A percentile compares a stretch with the other conserved stretches of the same genome.
Conservation (phyloP, 2,329 filamentous ascomycete genomes). For the Ophiostoma sp. region DNA sequence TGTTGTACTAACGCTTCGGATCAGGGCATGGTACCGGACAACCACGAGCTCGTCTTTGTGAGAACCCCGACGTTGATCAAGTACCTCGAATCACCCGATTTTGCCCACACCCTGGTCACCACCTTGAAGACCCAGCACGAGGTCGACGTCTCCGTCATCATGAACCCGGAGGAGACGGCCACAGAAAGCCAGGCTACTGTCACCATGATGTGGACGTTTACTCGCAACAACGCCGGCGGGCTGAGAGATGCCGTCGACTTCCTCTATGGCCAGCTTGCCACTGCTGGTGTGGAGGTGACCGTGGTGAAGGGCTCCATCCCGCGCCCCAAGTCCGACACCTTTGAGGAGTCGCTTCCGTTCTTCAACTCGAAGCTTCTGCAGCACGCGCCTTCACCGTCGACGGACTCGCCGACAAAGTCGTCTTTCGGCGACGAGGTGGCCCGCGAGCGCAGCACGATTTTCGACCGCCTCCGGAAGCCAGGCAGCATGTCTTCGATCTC, state of each 20-base stretch:
- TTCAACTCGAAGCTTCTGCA: constrained; percentile 96
- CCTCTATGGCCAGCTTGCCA: constrained; percentile 76
- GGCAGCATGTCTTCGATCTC: constrained; percentile 91
- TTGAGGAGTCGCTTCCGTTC: constrained; percentile 92
- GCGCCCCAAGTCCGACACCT: constrained; percentile 97
- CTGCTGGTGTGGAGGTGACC: constrained; percentile 79
- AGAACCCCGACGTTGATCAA: constrained; percentile 69
- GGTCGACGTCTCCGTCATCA: constrained; percentile 66
- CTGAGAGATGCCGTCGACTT: constrained; percentile 96
- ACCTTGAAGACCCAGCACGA: constrained; percentile 91
- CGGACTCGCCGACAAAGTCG: constrained; percentile 82
- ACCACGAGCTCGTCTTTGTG: constrained; percentile 81
- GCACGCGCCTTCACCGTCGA: constrained; percentile 74
- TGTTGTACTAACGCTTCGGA: too few relatives aligned
- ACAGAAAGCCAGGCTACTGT: constrained; percentile 43
- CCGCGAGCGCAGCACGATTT: constrained; percentile 74
- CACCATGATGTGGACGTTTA: constrained; percentile 73
- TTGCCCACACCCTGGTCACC: constrained; percentile 69
- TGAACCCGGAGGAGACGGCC: constrained; percentile 45
- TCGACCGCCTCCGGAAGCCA: constrained; percentile 90
- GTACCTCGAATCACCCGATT: constrained; percentile 76
- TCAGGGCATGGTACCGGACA: constrained; percentile 87
- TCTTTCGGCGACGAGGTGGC: constrained; percentile 76
- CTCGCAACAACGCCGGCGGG: constrained; percentile 92
- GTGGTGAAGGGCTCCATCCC: constrained; percentile 92